Evolutionary conservation across 345 rosid species (phyloP), one percentile per base, ranked within the genome.

Genomic region (Schrenkiella parvula): DNA sequence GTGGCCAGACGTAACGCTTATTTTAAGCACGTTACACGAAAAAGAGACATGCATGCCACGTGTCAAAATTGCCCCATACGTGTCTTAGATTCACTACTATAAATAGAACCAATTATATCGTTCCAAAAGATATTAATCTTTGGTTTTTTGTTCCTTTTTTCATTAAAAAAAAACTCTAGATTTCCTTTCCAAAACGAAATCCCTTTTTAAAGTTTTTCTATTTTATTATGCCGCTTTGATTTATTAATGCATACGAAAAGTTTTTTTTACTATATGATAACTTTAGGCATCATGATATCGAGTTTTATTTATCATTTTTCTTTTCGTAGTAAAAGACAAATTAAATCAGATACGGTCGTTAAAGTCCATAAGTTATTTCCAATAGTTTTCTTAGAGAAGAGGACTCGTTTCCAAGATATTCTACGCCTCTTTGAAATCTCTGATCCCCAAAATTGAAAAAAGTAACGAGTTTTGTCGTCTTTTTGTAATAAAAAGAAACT

Each of bases 81-180:
- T 72, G 76, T 64, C 56, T 72, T 72, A 12, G 9, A 72, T 63
- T 31, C 55, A 44, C 15, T 21, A n/a, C 29, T 42, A 17, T 28
- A 61, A 8, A 19, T 38, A 14, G 11, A 62, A 10, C 62, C 62
- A 61, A 71, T 71, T 50, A 51, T 12, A 60, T 60, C 32, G 15
- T 4, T 17, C 7, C 2, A 25, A 70, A 47, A 15, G 43, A 29
- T 41, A 39, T 11, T 26, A 58, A 34, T 57, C 48, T 46, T 46
- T 15, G 14, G 15, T 10, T 22, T 57, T 23, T 15, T 8, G 3
- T 15, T 29, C 0, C n/a, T n/a, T 37, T 22, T 59, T 38, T 0
- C 31, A 0, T 11, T 1, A 0, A 18, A 8, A 29, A 8, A 51
- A n/a, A n/a, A n/a, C n/a, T n/a, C n/a, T n/a, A n/a, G n/a, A n/a